Conservation (phyloP, 139 green algal species). For the Tetraselmis chui region DNA sequence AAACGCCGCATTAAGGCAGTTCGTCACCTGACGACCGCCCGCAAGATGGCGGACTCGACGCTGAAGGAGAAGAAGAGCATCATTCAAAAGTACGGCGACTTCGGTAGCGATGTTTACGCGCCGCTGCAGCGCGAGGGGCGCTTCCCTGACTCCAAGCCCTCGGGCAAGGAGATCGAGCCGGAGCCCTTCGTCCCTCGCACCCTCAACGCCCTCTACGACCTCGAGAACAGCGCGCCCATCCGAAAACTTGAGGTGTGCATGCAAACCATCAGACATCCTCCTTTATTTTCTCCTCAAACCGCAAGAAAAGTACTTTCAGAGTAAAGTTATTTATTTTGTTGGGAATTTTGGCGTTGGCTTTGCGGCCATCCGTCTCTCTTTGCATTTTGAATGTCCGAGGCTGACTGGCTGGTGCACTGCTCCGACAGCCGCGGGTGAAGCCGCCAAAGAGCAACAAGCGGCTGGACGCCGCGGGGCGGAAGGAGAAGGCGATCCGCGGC, state of each 20-base stretch:
- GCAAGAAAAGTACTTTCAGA: no score
- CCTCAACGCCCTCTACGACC: slow-evolving; percentile 30
- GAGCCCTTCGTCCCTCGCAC: slow-evolving; percentile 42
- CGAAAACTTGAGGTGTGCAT: background rate
- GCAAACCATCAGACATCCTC: no score
- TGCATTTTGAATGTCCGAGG: no score
- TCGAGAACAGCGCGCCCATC: slow-evolving; percentile 36
- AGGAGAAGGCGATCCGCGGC: slow-evolving; percentile 19
- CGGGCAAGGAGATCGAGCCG: slow-evolving; percentile 47
- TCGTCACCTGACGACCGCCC: slow-evolving; percentile 49
- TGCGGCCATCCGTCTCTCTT: no score
- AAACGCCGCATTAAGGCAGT: slow-evolving; percentile 57
- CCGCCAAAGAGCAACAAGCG: background rate
- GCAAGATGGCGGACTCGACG: slow-evolving; percentile 43
- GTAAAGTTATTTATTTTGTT: no score
- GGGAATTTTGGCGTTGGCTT: no score
- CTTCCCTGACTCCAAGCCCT: slow-evolving; percentile 45
- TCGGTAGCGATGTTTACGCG: slow-evolving; percentile 56
- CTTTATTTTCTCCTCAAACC: no score
- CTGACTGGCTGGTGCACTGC: no score
- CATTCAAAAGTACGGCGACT: slow-evolving; percentile 54
- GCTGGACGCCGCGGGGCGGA: background rate
- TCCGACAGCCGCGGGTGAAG: background rate
- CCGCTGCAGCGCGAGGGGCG: slow-evolving; percentile 54
- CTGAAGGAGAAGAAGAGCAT: slow-evolving; percentile 35